phyloP scores from a whole-genome alignment of 106 monocot species.

The Amphibolis antarctica region DNA sequence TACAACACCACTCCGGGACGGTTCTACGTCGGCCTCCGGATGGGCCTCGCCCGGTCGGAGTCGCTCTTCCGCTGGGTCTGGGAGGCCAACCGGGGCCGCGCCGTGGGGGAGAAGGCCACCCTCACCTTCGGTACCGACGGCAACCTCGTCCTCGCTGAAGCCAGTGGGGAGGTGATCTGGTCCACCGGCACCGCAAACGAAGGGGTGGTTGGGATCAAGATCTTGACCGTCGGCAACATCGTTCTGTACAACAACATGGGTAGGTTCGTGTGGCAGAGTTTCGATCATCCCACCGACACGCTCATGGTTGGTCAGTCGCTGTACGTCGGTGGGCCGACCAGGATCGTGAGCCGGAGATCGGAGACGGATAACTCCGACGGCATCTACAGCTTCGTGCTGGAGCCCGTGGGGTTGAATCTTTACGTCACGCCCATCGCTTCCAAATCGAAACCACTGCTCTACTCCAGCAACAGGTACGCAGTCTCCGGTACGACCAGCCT shows the following conservation, averaged over 20 bases:
- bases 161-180: conserved; percentile 10
- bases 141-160: conserved; percentile 17
- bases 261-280: conserved; percentile 15
- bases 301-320: conserved; percentile 11
- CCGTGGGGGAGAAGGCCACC: conserved; percentile 14
- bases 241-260: conserved; percentile 1
- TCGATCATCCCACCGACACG: conserved; percentile 12
- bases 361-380: conserved; percentile 13
- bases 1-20: conserved; percentile 15
- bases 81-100: conserved; percentile 14
- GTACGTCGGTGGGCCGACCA: conserved; percentile 4
- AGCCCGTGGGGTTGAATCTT: conserved; percentile 7
- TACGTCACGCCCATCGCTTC: conserved; percentile 1
- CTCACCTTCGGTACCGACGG: conserved; percentile 9
- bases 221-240: conserved; percentile 9
- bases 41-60: conserved; percentile 8
- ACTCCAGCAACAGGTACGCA: conserved; percentile 7
- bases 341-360: conserved; percentile 11
- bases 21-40: conserved; percentile 12
- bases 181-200: conserved; percentile 15
- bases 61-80: conserved; percentile 15
- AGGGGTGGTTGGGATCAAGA: conserved; percentile 11
- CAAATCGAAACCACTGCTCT: neutral
- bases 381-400: conserved; percentile 13
- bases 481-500: neutral